Base-by-base conservation (phyloP, 345 rosid species). In the Mallotus nudiflorus region DNA sequence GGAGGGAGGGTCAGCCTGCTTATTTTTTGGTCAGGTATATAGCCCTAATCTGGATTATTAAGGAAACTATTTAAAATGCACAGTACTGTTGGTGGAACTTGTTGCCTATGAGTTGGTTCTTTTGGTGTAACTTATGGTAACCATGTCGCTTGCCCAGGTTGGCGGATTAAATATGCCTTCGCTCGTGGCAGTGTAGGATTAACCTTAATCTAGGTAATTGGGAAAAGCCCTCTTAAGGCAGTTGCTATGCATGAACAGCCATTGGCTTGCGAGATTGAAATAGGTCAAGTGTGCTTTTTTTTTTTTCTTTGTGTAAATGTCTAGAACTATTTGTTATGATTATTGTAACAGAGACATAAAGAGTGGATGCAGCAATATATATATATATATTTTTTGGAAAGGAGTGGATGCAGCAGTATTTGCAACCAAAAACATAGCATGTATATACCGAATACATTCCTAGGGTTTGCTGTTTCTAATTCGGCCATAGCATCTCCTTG, bases 11-110 rank as follows among this genome's bases (percentile, higher is more conserved):
- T 74, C 51, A 62, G 51, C 81, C 83, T 74, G 80, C 79, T 75
- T 78, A 70, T 73, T 84, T 77, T 72, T 73, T 69, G 54, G 83
- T 67, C 81, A 81, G 77, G 77, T 74, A 59, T 74, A 59, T 55
- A 61, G 51, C 80, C 81, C 73, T 59, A 50, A 35, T 64, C 69
- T 73, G 28, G 75, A 10, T 49, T 3, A 5, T 63, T 25, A 44
- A 35, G 53, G 64, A 75, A 73, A 33, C 73, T 40, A 37, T 33
- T 70, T 55, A 14, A 52, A 35, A 53, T 79, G 80, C 72, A 70
- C 74, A 81, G 69, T 68, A 50, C 50, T 57, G 56, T 29, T 50
- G 33, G 42, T 39, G 33, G 45, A 62, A 64, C 11, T 56, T 77
- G 20, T 48, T 45, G 48, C 70, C 15, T 6, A 20, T 18, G 25